Evolutionary conservation across 805 yeast species (phyloP).

Genomic region (Kuraishia cidri): DNA sequence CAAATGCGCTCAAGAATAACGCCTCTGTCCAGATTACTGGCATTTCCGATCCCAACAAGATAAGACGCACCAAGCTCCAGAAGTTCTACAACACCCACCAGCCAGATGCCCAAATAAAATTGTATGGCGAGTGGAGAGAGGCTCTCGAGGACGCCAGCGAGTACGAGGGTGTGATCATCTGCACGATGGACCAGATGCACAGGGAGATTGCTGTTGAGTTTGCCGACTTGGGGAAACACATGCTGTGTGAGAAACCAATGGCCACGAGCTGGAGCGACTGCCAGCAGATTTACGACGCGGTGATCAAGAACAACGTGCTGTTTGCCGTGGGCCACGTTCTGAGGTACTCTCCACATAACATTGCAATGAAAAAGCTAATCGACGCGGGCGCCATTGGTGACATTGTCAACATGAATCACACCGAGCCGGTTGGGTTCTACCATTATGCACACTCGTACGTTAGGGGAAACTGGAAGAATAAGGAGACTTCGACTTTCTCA

Average conservation of each 20-base stretch:
- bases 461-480: conserved; percentile 14
- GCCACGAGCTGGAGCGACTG: conserved; percentile 13
- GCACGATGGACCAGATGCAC: conserved; percentile 13
- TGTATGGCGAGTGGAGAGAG: conserved; percentile 8
- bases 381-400: conserved; percentile 11
- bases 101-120: neutral
- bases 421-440: conserved; percentile 16
- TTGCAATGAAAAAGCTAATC: conserved; percentile 9
- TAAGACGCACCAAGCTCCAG: neutral
- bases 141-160: conserved; percentile 7
- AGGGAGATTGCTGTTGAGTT: conserved; percentile 13
- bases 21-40: neutral
- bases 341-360: conserved; percentile 14
- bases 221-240: conserved; percentile 11
- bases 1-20: neutral
- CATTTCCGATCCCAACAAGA: conserved; percentile 1
- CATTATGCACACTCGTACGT: conserved; percentile 17
- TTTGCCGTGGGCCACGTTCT: conserved; percentile 16
- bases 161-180: conserved; percentile 12
- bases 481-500: conserved; percentile 10
- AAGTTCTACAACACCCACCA: neutral
- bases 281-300: conserved; percentile 10
- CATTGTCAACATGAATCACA: conserved; percentile 13
- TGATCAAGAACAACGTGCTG: conserved; percentile 9
- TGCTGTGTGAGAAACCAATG: conserved; percentile 14